Evolutionary conservation across 2,329 filamentous ascomycete species (phyloP), one percentile per base, ranked within the genome.

Genomic region (Hypomyces rosellus): DNA sequence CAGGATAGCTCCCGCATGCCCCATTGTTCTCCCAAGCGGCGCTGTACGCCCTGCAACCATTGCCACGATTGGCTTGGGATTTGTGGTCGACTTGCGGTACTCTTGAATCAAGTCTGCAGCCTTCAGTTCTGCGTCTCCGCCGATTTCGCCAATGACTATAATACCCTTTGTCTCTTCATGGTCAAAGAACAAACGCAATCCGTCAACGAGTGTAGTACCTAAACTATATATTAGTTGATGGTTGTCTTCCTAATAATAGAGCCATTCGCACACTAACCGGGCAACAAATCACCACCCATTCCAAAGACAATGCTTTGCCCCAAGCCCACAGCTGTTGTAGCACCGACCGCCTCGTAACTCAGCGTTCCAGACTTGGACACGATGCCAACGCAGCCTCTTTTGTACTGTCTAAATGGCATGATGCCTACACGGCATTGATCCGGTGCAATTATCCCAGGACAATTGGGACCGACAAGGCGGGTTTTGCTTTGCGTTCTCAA

Each of bases 351-450:
- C 64, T 92, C 88, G 60, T 91, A 92, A 54, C 85, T 89, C 38
- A 92, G 69, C 0, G 88, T 92, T 1, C 87, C 88, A 1, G 85
- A 89, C 63, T 89, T 90, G n/a, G 86, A 85, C 3, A 88, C 80
- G 49, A 92, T 87, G 2, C 86, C 87, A 18, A 92, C 73, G 50
- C 80, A 77, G 0, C 86, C 88, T 1, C 81, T 77, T 1, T 49
- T 53, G 22, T 70, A 72, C 56, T 72, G 69, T 30, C 59, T 61
- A 45, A 67, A 69, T 1, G 69, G 69, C 69, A 72, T 72, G 38
- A 72, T 71, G 2, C 69, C 69, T 5, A 71, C 63, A 1, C 69
- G 51, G 58, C 87, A 91, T 2, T 82, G 84, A 18, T 83, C 77
- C 0, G 86, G 84, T 4, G 85, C 86, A 50, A 91, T 89, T 54